Base-by-base conservation (phyloP, 495 filamentous ascomycete species). In the Margaritispora aquatica region DNA sequence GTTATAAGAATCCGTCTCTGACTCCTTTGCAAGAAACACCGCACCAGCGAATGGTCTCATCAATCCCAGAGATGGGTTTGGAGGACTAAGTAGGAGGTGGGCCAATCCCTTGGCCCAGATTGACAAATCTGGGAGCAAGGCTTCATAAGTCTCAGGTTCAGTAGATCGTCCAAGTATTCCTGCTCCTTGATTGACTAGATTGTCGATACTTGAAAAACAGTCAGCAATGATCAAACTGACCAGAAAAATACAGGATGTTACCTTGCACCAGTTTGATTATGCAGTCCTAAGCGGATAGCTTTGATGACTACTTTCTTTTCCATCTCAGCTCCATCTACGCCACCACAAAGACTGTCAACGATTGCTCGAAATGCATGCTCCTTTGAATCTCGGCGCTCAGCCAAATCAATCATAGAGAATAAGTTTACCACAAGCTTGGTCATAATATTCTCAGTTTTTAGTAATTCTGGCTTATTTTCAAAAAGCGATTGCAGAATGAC, bases 1-100 rank as follows among this genome's bases (percentile, higher is more conserved):
- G 11, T 44, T 7, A 17, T n/a, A 2, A n/a, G 19, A 8, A n/a
- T 44, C 38, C 5, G 66, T 61, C 48, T 1, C 63, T 41, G 13
- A 61, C 49, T 10, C 17, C 24, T 80, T 68, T 0, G 87, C 76
- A 4, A 97, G 70, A 62, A 88, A 84, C 26, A 92, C 82, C 11
- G 80, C 79, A 15, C 89, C 89, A 5, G 81, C 82, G 21, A 96
- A 70, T 10, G 81, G 78, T 66, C 84, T 89, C 4, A 87, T 88
- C 8, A 95, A 79, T 9, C 89, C 81, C 5, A 92, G 69, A 9
- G 88, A 85, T 15, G 77, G 72, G 46, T 80, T 80, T 15, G 88
- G 84, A 22, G 74, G 63, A 5, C 75, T 66, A 36, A 76, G 68
- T 17, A 94, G 73, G 65, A 93, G 85, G 1, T 73, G 76, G 0